Evolutionary conservation across 495 filamentous ascomycete species (phyloP), one percentile per base, ranked within the genome.

Genomic region (Penicillium macrosclerotiorum): DNA sequence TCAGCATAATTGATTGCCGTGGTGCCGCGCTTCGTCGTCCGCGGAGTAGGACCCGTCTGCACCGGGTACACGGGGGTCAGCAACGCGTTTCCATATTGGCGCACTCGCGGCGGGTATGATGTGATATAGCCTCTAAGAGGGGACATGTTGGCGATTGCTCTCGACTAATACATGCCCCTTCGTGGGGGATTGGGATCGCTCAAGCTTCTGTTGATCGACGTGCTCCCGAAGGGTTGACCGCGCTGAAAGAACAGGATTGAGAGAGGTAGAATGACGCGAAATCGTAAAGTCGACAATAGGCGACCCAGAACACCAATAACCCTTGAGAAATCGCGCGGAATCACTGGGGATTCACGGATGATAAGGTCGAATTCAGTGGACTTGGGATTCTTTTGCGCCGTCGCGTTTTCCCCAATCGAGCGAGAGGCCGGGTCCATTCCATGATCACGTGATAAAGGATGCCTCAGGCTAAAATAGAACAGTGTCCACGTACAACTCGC

Each of bases 1-100:
- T 99, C 93, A 22, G 93, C 91, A 57, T 99, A 99, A 65, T 96
- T 97, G 59, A 96, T 91, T 33, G 90, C 88, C 29, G 88, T 89
- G 2, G 93, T 97, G 27, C 93, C 94, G 62, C 93, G 87, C 70
- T 99, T 99, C 14, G 93, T 97, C 14, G 90, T 96, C 57, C 92
- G 82, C 47, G 88, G 77, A 14, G 81, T 73, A 7, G 88, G 86
- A 19, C 79, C 84, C 16, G 73, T 73, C 49, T 84, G 76, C 47
- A 74, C 71, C 18, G 82, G 87, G 42, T 92, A 80, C 45, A 96
- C 82, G 23, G 93, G 92, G 8, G 90, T 88, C 42, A 97, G 80
- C 47, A 99, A 81, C 49, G 93, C 87, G 71, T 96, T 97, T 51
- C 84, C 86, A 73, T 91, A 99, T 42, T 85, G 83, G 65, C 90